Evolutionary conservation across 257 asterid genomes (phyloP), one percentile per base, ranked within the genome.

Genomic region (Parsonsia alboflavescens): DNA sequence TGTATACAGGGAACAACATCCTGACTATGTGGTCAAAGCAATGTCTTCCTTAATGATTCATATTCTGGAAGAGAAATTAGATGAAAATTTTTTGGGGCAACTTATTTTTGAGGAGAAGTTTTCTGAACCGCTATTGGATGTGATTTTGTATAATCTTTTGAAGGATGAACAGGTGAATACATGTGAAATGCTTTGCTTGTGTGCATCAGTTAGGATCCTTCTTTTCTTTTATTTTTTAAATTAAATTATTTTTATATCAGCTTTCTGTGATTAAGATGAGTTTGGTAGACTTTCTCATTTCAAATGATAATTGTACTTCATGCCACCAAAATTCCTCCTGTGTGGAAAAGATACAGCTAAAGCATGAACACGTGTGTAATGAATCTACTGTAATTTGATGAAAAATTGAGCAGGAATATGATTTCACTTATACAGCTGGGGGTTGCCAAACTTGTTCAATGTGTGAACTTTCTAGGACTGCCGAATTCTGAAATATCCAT

Each of bases 111-210:
- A 82, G 76, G 85, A 75, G 39, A 82, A 80, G 61, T 64, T 77
- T 71, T 83, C 79, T 76, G 96, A 87, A 73, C 82, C 86, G 59
- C 93, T 93, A 71, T 63, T 86, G 76, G 97, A 89, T 78, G 86
- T 91, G 85, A 79, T 93, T 81, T 80, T 93, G 76, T 90, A 81
- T 81, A 89, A 89, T 84, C 85, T 92, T 80, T 74, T 91, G 79
- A 85, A 82, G 80, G 92, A 89, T 76, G 76, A 79, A 62, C 84
- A 89, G 96, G 98, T 88, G 70, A 77, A 49, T 79, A 36, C 68
- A n/a, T 72, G 56, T 46, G 2, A 76, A 49, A 41, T 61, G 12
- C 49, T 73, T 50, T 54, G 10, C 26, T 45, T 22, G 39, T 50
- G 19, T 44, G 16, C 28, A 30, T 17, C 36, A 33, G 33, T 57